A percentile compares a stretch with the other conserved stretches of the same genome.
These are phyloP conservation scores for Glarea lozoyensis DNA, from an alignment of 495 filamentous ascomycete species.

Conservation along the genomic window DNA sequence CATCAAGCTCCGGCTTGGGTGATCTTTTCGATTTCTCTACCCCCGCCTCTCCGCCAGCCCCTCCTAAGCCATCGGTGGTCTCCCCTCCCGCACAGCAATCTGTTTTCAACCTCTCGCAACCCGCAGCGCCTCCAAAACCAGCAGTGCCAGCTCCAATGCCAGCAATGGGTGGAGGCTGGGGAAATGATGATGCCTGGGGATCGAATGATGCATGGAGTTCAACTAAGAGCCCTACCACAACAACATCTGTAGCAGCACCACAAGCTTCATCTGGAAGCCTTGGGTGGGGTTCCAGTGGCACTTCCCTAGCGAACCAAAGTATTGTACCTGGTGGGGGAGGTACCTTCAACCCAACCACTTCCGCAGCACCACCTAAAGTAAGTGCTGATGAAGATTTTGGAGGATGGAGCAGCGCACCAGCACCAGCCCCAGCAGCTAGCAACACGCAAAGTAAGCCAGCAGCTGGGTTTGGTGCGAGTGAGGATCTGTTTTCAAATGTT, in stretches of 20 bases:
- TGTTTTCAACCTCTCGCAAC: constrained; percentile 73
- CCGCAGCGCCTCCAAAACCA: constrained; percentile 33
- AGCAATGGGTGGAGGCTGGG: constrained; percentile 12
- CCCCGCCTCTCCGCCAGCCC: constrained; percentile 36
- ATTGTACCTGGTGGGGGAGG: constrained; percentile 44
- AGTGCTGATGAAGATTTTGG: constrained; percentile 87
- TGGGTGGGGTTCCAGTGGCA: constrained; percentile 43
- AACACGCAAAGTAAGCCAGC: constrained; percentile 38
- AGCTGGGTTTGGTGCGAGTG: constrained; percentile 52
- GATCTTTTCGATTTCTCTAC: constrained; percentile 80
- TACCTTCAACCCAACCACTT: constrained; percentile 33
- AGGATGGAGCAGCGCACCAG: constrained; percentile 73
- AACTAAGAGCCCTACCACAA: constrained; percentile 24
- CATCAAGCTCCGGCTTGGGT: constrained; percentile 43
- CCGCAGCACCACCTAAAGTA: constrained; percentile 51
- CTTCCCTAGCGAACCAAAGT: constrained; percentile 37
- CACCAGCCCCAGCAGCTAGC: constrained; percentile 32
- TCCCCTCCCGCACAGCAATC: constrained; percentile 38
- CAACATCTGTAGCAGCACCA: constrained; percentile 26
- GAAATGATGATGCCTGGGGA: constrained; percentile 39
- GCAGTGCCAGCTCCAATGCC: constrained; percentile 24
- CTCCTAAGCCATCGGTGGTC: constrained; percentile 33
- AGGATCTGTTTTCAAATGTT: constrained; percentile 91
- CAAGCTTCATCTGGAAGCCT: constrained; percentile 35
- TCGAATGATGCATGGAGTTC: constrained; percentile 49